Evolutionary conservation across 2,329 filamentous ascomycete species (phyloP), one percentile per base, ranked within the genome.

Genomic region (Claviceps digitariae): DNA sequence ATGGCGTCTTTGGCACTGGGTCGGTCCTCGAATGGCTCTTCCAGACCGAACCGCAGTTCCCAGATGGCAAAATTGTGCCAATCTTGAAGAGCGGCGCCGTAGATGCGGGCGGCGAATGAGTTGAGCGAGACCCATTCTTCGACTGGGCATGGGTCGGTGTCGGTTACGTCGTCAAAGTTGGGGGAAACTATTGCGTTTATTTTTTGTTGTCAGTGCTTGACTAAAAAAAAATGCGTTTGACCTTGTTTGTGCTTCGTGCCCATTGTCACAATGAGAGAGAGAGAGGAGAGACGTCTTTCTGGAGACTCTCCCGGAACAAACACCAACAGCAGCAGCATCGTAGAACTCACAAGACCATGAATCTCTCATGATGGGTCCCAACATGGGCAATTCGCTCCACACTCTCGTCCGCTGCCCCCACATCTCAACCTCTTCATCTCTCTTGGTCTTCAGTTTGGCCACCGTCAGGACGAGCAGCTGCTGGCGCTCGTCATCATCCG

Each of bases 61-160:
- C 62, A 64, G 52, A 67, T 55, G 51, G 58, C 64, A 44, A 66
- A 59, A 50, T 64, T 64, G 44, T 56, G 56, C 58, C 63, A 65
- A 12, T 49, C 15, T 25, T 57, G 53, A 20, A 61, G 55, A 8
- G 46, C 36, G n/a, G 55, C 49, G 54, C 60, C 62, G 52, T 63
- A 58, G 20, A 67, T 55, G 48, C 62, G 65, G 25, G 66, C 66
- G 48, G 61, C 59, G 46, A 68, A 66, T 12, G 64, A 65, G 59
- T 68, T 65, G 57, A 67, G 56, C 10, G 62, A 64, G 34, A 63
- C 55, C 64, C 64, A 69, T 50, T 62, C 54, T 3, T 55, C 23
- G 31, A 63, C 52, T 12, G 56, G 46, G 36, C 40, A 52, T 21
- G 58, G 54, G 44, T 64, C 58, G 2, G 3, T 3, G n/a, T 53